These are phyloP conservation scores for Erigeron canadensis DNA, from an alignment of 129 eudicot species.

Conservation along the genomic window DNA sequence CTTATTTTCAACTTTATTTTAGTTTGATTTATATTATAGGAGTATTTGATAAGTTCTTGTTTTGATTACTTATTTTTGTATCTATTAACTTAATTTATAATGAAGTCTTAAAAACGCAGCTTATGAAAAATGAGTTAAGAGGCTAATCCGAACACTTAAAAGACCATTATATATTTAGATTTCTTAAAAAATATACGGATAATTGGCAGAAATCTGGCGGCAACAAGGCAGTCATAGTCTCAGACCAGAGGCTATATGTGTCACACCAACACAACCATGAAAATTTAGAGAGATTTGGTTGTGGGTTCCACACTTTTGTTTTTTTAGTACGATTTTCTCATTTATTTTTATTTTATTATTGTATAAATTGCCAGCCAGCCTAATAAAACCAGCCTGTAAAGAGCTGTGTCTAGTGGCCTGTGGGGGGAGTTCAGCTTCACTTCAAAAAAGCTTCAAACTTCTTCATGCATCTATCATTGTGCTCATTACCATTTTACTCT, in stretches of 20 bases:
- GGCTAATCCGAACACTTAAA: too few species aligned
- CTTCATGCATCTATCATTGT: slow-evolving; percentile 6
- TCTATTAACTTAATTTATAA: too few species aligned
- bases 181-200: neutral
- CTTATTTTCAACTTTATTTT: too few species aligned
- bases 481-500: slow-evolving; percentile 11
- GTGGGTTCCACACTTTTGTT: slow-evolving; percentile 41
- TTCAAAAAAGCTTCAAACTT: slow-evolving; percentile 39
- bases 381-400: slow-evolving; percentile 79
- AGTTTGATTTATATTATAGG: too few species aligned
- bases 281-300: slow-evolving; percentile 8
- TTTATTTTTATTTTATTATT: neutral
- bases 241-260: slow-evolving; percentile 30
- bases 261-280: slow-evolving; percentile 20
- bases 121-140: too few species aligned
- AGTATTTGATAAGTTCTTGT: too few species aligned
- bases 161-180: too few species aligned
- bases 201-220: slow-evolving; percentile 15
- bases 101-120: too few species aligned
- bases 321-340: neutral
- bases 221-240: neutral
- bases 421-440: neutral
- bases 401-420: slow-evolving; percentile 40
- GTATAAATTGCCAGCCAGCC: slow-evolving; percentile 19
- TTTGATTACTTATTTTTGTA: too few species aligned